These are phyloP conservation scores for Centella asiatica DNA, from an alignment of 129 eudicot genomes.

Conservation along the genomic window DNA sequence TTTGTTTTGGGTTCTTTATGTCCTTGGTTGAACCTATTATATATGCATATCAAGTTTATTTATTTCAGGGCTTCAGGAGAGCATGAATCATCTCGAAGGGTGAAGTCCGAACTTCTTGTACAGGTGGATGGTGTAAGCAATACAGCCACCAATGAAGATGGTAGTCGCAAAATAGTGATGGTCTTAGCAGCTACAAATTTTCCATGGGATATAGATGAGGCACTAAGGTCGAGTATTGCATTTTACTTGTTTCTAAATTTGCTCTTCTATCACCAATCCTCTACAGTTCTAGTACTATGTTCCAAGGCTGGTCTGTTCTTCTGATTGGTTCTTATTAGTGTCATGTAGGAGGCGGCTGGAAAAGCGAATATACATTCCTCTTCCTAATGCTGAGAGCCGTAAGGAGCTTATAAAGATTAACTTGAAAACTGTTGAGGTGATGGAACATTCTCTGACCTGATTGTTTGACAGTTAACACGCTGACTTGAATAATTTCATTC, in stretches of 20 bases:
- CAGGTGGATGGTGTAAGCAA: slow-evolving; percentile 94
- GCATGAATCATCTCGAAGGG: slow-evolving; percentile 98
- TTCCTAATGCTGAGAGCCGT: slow-evolving; percentile 85
- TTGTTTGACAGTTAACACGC: neutral
- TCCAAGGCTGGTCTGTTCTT: neutral
- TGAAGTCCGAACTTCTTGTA: slow-evolving; percentile 91
- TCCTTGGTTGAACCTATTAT: neutral
- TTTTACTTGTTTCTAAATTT: neutral
- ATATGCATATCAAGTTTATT: slow-evolving; percentile 8
- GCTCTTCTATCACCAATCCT: slow-evolving; percentile 4
- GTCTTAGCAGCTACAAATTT: slow-evolving; percentile 98
- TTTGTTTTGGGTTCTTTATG: neutral
- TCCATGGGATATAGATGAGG: slow-evolving; percentile 99
- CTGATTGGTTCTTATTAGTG: slow-evolving; percentile 6
- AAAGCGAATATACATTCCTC: slow-evolving; percentile 88
- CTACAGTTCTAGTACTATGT: neutral
- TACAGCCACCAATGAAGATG: slow-evolving; percentile 80
- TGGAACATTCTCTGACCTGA: neutral
- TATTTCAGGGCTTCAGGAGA: slow-evolving; percentile 91
- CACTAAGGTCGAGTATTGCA: slow-evolving; percentile 53
- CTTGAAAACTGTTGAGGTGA: slow-evolving; percentile 87
- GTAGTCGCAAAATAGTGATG: slow-evolving; percentile 94
- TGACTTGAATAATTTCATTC: neutral
- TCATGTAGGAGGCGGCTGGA: slow-evolving; percentile 82
- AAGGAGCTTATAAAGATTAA: slow-evolving; percentile 89